Conservation (phyloP, 75 land plant species). For the Ceratopteris richardii region DNA sequence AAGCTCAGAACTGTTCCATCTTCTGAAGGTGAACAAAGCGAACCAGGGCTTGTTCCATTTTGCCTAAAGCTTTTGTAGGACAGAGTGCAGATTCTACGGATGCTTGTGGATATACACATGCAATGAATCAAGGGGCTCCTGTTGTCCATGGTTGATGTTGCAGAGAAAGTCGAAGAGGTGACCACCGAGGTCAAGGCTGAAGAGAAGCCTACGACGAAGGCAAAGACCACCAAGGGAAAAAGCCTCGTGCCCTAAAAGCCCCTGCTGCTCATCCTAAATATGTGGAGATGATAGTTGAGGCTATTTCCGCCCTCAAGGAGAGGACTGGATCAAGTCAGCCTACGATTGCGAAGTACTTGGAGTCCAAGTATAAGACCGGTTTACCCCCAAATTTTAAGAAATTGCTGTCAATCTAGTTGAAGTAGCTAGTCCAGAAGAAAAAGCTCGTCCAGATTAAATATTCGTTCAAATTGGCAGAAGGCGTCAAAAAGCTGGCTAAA, state of each 20-base stretch:
- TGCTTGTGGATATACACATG: no score
- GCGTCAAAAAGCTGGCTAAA: neutral
- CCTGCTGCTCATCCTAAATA: slow-evolving; percentile 60
- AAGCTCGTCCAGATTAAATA: slow-evolving; percentile 13
- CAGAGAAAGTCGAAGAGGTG: no score
- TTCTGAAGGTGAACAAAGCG: no score
- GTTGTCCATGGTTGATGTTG: no score
- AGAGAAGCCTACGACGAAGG: slow-evolving; percentile 20
- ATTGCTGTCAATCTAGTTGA: slow-evolving; percentile 10
- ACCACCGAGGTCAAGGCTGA: no score
- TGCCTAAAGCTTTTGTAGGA: no score
- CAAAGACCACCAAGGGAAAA: slow-evolving; percentile 11
- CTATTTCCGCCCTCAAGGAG: slow-evolving; percentile 17
- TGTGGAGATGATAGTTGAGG: slow-evolving; percentile 15
- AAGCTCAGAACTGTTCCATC: no score
- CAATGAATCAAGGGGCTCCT: no score
- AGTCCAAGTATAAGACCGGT: slow-evolving; percentile 11
- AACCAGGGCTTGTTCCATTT: no score
- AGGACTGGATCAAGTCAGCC: slow-evolving; percentile 14
- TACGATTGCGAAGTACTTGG: slow-evolving; percentile 17
- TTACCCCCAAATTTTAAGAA: slow-evolving; percentile 17
- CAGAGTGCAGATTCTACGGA: no score
- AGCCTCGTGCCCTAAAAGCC: slow-evolving; percentile 17
- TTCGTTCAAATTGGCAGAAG: slow-evolving; percentile 15
- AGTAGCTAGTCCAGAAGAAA: neutral